Evolutionary conservation across 2,329 filamentous ascomycete species (phyloP).

Genomic region (Trichoderma endophyticum): DNA sequence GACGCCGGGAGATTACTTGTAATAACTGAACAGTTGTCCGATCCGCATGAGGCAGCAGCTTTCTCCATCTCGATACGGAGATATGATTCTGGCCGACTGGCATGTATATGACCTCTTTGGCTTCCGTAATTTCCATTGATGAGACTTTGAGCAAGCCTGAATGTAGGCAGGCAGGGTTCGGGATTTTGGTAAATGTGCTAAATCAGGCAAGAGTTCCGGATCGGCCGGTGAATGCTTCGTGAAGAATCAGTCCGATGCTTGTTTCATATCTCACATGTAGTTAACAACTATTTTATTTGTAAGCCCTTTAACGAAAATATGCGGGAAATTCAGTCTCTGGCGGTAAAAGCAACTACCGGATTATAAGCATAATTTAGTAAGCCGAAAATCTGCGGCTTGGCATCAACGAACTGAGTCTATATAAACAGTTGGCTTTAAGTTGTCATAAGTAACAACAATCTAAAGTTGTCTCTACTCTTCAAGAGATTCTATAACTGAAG

Average conservation of each 20-base stretch:
- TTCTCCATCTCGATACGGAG: too few species aligned
- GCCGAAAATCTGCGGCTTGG: neutral
- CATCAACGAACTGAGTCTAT: neutral
- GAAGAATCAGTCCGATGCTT: neutral
- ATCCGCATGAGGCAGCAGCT: too few species aligned
- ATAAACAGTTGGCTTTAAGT: neutral
- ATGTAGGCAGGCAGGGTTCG: neutral
- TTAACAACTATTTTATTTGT: neutral
- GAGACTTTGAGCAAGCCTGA: neutral
- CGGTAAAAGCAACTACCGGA: neutral
- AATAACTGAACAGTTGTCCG: too few species aligned
- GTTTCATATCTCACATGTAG: neutral
- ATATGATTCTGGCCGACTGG: too few species aligned
- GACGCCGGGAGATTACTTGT: too few species aligned
- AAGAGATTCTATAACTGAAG: accelerated
- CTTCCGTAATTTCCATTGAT: neutral
- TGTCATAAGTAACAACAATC: neutral
- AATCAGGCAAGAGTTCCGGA: neutral
- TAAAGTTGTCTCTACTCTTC: neutral
- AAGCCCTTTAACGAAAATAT: neutral
- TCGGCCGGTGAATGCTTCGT: neutral
- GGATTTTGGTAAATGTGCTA: neutral
- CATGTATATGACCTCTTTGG: too few species aligned
- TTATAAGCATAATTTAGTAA: neutral
- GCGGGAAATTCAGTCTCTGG: neutral